phyloP scores from a whole-genome alignment of 495 filamentous ascomycete species.

The Xylaria flabelliformis region DNA sequence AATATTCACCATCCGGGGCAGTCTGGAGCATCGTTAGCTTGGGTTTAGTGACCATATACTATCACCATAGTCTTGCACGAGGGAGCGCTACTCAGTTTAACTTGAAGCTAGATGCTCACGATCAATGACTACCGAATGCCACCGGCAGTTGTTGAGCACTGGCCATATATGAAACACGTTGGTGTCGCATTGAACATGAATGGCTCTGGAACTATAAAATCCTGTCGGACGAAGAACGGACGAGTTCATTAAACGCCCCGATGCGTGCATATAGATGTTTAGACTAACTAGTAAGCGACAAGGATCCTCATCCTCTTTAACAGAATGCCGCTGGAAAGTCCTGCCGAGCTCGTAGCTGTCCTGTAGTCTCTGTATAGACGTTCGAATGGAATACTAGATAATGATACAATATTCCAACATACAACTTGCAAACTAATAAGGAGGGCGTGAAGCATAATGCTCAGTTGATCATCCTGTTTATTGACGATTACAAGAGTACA shows the following conservation, averaged over 20 bases:
- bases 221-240: background rate
- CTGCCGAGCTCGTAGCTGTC: background rate
- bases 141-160: slow-evolving; percentile 11
- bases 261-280: too few species aligned
- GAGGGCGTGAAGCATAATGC: background rate
- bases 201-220: background rate
- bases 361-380: background rate
- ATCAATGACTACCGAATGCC: slow-evolving; percentile 4
- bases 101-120: background rate
- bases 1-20: background rate
- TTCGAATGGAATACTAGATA: background rate
- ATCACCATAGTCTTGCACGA: background rate
- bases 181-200: background rate
- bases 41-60: background rate
- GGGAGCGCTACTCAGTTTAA: background rate
- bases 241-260: background rate
- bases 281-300: slow-evolving; percentile 24
- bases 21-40: background rate
- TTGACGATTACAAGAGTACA: background rate
- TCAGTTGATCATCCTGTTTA: background rate
- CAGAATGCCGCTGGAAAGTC: background rate
- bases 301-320: slow-evolving; percentile 3
- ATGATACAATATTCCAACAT: background rate
- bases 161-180: background rate
- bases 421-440: background rate